A percentile compares a stretch with the other conserved stretches of the same genome.
Conservation (phyloP, 2,329 filamentous ascomycete genomes). For the Ascochyta pisi region DNA sequence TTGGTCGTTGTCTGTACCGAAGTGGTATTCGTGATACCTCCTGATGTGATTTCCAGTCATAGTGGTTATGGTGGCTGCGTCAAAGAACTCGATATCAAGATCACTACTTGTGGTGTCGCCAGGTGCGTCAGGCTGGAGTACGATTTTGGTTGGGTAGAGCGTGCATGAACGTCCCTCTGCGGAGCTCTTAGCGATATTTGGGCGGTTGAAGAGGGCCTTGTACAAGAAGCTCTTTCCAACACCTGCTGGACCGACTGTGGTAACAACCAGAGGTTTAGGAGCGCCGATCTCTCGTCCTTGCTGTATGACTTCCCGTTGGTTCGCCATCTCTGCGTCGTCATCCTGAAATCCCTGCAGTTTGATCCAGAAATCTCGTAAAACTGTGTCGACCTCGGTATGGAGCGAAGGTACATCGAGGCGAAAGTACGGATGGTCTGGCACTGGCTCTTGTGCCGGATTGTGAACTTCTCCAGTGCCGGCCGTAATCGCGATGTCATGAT, state of each 20-base stretch:
- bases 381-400: background rate
- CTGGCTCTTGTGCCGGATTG: background rate
- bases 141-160: constrained; percentile 12
- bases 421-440: constrained; percentile 8
- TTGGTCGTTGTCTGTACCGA: background rate
- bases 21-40: constrained; percentile 7
- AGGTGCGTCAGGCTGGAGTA: background rate
- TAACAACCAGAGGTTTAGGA: constrained; percentile 5
- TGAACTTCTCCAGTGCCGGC: background rate
- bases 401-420: constrained; percentile 1
- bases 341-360: constrained; percentile 7
- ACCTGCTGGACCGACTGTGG: constrained; percentile 13
- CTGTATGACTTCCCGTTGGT: constrained; percentile 10
- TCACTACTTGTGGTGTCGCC: constrained; percentile 1
- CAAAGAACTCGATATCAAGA: constrained; percentile 5
- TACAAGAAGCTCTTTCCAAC: constrained; percentile 14
- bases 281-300: constrained; percentile 4
- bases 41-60: constrained; percentile 11
- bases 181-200: constrained; percentile 11
- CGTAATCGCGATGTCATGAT: background rate
- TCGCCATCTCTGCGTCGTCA: constrained; percentile 7
- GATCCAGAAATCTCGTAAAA: constrained; percentile 7
- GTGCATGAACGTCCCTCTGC: constrained; percentile 15
- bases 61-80: background rate
- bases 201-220: constrained; percentile 15